Percentiles rank a stretch among this genome's conserved stretches.
These are phyloP conservation scores for Allodekkera sacchari DNA, from an alignment of 805 yeast species.

Conservation along the genomic window DNA sequence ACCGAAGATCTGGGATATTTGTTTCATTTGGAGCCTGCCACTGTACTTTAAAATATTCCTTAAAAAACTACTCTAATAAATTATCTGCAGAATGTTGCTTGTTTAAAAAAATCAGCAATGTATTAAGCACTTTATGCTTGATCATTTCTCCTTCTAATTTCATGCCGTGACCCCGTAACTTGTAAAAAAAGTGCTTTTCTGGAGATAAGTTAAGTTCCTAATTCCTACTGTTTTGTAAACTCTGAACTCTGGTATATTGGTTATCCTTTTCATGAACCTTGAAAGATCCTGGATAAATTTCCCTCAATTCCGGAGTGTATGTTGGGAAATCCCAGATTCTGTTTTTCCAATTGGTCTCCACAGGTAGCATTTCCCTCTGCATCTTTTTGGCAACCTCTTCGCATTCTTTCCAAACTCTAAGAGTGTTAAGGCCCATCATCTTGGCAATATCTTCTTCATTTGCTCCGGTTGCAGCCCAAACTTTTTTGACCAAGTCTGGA, in stretches of 20 bases:
- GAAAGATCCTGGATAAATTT: constrained; percentile 24
- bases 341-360: constrained; percentile 34
- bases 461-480: constrained; percentile 25
- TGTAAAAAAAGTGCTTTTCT: constrained; percentile 3
- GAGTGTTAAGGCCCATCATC: constrained; percentile 36
- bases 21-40: too few species aligned
- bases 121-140: too few species aligned
- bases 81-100: too few species aligned
- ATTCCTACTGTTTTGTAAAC: background rate
- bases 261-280: constrained; percentile 28
- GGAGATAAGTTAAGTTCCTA: constrained; percentile 1
- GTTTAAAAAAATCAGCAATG: too few species aligned
- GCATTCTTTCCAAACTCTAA: constrained; percentile 37
- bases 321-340: constrained; percentile 34
- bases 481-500: constrained; percentile 38
- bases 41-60: too few species aligned
- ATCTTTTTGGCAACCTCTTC: constrained; percentile 24
- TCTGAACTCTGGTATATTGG: too few species aligned
- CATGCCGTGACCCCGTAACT: too few species aligned
- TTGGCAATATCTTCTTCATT: constrained; percentile 33
- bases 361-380: constrained; percentile 19
- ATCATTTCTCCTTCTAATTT: constrained; percentile 3
- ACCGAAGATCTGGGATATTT: too few species aligned
- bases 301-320: constrained; percentile 26
- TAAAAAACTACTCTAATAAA: too few species aligned